A percentile compares a stretch with the other conserved stretches of the same genome.
Conservation (phyloP, 768 basidiomycete species). For the Agrocybe pediades region DNA sequence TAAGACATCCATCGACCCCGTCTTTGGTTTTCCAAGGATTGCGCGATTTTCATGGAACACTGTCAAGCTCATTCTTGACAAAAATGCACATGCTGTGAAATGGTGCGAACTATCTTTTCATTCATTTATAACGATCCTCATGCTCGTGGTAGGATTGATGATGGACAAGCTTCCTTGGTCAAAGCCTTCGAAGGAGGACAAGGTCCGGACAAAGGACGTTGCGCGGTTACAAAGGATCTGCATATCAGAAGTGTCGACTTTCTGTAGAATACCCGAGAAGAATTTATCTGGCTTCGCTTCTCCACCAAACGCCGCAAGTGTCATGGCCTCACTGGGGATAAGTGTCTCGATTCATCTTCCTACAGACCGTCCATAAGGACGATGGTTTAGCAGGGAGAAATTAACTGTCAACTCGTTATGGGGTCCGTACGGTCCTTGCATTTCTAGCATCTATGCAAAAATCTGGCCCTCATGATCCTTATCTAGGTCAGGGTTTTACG, state of each 20-base stretch:
- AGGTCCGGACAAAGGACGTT: slow-evolving; percentile 77
- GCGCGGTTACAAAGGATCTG: slow-evolving; percentile 71
- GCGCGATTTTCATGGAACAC: slow-evolving; percentile 97
- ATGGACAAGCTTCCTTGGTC: slow-evolving; percentile 74
- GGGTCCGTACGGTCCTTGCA: too few relatives aligned
- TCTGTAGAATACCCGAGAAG: slow-evolving; percentile 30
- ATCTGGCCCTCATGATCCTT: too few relatives aligned
- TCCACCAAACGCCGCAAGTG: too few relatives aligned
- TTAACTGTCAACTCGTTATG: too few relatives aligned
- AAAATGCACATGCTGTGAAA: slow-evolving; percentile 73
- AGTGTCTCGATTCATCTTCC: too few relatives aligned
- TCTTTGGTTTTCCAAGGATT: slow-evolving; percentile 90
- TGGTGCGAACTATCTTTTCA: slow-evolving; percentile 61
- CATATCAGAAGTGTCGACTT: slow-evolving; percentile 68
- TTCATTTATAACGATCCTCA: too few relatives aligned
- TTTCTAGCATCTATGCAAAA: too few relatives aligned
- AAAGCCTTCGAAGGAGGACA: slow-evolving; percentile 73
- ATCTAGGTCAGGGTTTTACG: too few relatives aligned
- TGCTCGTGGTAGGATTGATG: slow-evolving; percentile 87
- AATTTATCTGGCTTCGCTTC: background rate
- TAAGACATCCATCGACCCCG: slow-evolving; percentile 70
- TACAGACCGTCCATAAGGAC: too few relatives aligned
- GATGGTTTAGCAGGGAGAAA: too few relatives aligned
- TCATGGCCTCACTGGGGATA: too few relatives aligned
- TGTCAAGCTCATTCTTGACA: slow-evolving; percentile 81